phyloP scores from a whole-genome alignment of 2,329 filamentous ascomycete species.

The Keithomyces neogunnii region DNA sequence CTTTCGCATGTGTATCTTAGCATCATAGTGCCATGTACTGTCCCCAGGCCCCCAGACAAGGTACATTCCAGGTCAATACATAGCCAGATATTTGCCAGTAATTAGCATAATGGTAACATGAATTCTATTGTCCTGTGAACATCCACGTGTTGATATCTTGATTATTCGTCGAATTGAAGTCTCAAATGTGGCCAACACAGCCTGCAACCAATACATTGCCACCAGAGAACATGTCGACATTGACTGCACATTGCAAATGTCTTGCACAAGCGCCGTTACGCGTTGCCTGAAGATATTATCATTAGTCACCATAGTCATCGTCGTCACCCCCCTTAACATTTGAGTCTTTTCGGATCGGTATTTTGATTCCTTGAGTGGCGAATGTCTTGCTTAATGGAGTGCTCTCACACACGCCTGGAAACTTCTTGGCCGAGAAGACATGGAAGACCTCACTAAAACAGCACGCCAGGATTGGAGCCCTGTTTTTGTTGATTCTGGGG shows the following conservation, averaged over 20 bases:
- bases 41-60: too few relatives aligned
- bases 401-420: conserved; percentile 93
- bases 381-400: conserved; percentile 88
- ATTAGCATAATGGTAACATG: too few relatives aligned
- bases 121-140: too few relatives aligned
- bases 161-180: too few relatives aligned
- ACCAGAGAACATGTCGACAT: too few relatives aligned
- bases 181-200: too few relatives aligned
- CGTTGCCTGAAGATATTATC: not conserved
- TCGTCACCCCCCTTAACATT: conserved; percentile 43
- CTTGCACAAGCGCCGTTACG: not conserved
- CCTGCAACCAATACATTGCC: too few relatives aligned
- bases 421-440: conserved; percentile 96
- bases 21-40: too few relatives aligned
- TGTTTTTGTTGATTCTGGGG: conserved; percentile 58
- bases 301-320: conserved; percentile 33
- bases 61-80: too few relatives aligned
- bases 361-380: conserved; percentile 90
- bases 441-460: conserved; percentile 85
- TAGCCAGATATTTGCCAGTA: too few relatives aligned
- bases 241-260: not conserved
- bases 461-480: conserved; percentile 73
- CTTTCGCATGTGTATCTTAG: too few relatives aligned
- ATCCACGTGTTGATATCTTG: too few relatives aligned
- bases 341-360: conserved; percentile 87